A percentile compares a stretch with the other conserved stretches of the same genome.
Conservation (phyloP, 371 early-diverging fungal genomes). For the Fennellomyces sp. region DNA sequence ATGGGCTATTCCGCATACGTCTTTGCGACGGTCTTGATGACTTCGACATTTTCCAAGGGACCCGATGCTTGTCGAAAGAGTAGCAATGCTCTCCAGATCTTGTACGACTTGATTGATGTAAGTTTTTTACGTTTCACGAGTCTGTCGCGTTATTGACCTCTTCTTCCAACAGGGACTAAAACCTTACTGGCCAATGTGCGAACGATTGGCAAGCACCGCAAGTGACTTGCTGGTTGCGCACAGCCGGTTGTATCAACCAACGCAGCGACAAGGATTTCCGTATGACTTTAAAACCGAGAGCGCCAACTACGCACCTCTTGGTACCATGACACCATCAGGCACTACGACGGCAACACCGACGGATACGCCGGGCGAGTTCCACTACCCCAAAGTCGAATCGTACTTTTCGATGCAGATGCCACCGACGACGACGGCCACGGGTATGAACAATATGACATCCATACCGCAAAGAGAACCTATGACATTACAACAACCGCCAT, state of each 20-base stretch:
- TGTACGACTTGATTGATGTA: constrained; percentile 29
- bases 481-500: background rate
- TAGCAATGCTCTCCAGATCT: constrained; percentile 24
- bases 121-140: background rate
- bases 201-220: constrained; percentile 38
- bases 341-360: background rate
- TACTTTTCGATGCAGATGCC: background rate
- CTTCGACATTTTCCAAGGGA: constrained; percentile 42
- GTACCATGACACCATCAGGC: background rate
- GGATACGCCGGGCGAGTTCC: background rate
- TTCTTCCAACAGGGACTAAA: background rate
- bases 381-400: background rate
- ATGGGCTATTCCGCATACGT: constrained; percentile 53
- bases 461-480: background rate
- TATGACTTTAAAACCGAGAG: constrained; percentile 7
- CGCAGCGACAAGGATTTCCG: constrained; percentile 8
- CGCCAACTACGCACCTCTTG: background rate
- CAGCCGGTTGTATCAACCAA: constrained; percentile 36
- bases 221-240: constrained; percentile 42
- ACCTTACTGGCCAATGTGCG: constrained; percentile 52
- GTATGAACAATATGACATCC: background rate
- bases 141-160: background rate
- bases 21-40: constrained; percentile 51
- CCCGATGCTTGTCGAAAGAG: constrained; percentile 33
- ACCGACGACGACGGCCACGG: background rate